Evolutionary conservation across 1,284 basidiomycete species (phyloP).

Genomic region (Tilletia setariae): DNA sequence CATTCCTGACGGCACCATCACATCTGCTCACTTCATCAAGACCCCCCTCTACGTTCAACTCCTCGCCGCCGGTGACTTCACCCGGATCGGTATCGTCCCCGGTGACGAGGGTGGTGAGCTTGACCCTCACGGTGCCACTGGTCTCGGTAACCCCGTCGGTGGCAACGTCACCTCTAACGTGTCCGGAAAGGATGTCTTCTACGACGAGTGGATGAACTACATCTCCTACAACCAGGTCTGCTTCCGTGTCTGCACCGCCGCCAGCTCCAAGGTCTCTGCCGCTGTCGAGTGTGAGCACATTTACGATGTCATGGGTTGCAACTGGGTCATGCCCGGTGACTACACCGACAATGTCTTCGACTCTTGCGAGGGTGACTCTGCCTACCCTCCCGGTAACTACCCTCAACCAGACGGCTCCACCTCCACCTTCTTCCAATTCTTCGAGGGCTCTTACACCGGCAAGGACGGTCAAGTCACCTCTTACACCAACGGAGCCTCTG

Average conservation of each 20-base stretch:
- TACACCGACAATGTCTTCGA: slow-evolving; percentile 47
- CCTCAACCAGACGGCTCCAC: slow-evolving; percentile 39
- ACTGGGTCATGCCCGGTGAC: slow-evolving; percentile 56
- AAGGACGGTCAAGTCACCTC: slow-evolving; percentile 31
- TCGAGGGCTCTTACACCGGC: slow-evolving; percentile 28
- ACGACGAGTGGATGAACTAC: slow-evolving; percentile 59
- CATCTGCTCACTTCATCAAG: slow-evolving; percentile 52
- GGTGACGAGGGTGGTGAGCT: slow-evolving; percentile 52
- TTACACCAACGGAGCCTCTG: slow-evolving; percentile 48
- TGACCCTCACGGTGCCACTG: slow-evolving; percentile 53
- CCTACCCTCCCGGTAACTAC: slow-evolving; percentile 53
- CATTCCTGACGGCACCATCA: slow-evolving; percentile 52
- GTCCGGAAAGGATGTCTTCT: slow-evolving; percentile 58
- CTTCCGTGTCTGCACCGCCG: slow-evolving; percentile 53
- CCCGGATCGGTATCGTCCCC: slow-evolving; percentile 41
- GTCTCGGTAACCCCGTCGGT: slow-evolving; percentile 60
- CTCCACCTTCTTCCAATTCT: slow-evolving; percentile 50
- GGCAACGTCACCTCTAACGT: slow-evolving; percentile 61
- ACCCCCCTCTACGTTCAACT: slow-evolving; percentile 58
- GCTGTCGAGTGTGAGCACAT: slow-evolving; percentile 49
- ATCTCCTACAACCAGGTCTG: slow-evolving; percentile 47
- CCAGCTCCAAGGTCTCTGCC: slow-evolving; percentile 40
- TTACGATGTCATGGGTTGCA: slow-evolving; percentile 53
- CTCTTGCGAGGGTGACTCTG: slow-evolving; percentile 52
- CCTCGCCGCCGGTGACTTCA: slow-evolving; percentile 55